Percentiles rank a stretch among this genome's conserved stretches.
Evolutionary conservation across 306 rosid genomes (phyloP).

Genomic region (Cicer arietinum): DNA sequence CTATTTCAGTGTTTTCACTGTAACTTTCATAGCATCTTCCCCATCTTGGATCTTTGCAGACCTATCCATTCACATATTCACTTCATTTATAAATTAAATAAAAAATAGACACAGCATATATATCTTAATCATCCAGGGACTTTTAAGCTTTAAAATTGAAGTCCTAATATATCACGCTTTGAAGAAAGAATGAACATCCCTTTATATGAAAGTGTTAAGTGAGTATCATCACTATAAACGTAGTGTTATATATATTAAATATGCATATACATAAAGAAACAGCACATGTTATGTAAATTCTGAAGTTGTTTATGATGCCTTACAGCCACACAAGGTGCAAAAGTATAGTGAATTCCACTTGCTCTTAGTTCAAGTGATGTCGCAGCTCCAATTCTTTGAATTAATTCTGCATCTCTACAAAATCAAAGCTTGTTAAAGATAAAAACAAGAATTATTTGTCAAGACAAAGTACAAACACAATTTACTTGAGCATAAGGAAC

Average conservation of each 20-base stretch:
- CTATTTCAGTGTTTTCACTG: slow-evolving; percentile 73
- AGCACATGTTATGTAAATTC: not conserved
- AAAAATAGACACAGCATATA: not conserved
- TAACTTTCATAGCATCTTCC: slow-evolving; percentile 84
- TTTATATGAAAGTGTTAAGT: not conserved
- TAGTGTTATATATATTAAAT: not conserved
- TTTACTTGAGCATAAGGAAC: not conserved
- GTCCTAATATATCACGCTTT: not conserved
- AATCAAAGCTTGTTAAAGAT: not conserved
- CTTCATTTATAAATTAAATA: slow-evolving; percentile 8
- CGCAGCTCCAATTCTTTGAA: slow-evolving; percentile 65
- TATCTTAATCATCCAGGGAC: not conserved
- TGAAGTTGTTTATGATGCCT: slow-evolving; percentile 39
- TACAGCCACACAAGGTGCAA: slow-evolving; percentile 87
- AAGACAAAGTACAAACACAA: not conserved
- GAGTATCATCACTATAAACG: not conserved
- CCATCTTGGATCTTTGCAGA: slow-evolving; percentile 89
- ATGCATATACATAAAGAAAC: not conserved
- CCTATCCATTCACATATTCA: slow-evolving; percentile 50
- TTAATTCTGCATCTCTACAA: slow-evolving; percentile 71
- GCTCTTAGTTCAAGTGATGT: slow-evolving; percentile 87
- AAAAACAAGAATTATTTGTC: slow-evolving; percentile 1
- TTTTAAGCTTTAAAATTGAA: not conserved
- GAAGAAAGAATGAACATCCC: slow-evolving; percentile 19
- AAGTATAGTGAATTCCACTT: slow-evolving; percentile 67